These are phyloP conservation scores for Mimosa pudica DNA, from an alignment of 306 rosid species.

Conservation along the genomic window DNA sequence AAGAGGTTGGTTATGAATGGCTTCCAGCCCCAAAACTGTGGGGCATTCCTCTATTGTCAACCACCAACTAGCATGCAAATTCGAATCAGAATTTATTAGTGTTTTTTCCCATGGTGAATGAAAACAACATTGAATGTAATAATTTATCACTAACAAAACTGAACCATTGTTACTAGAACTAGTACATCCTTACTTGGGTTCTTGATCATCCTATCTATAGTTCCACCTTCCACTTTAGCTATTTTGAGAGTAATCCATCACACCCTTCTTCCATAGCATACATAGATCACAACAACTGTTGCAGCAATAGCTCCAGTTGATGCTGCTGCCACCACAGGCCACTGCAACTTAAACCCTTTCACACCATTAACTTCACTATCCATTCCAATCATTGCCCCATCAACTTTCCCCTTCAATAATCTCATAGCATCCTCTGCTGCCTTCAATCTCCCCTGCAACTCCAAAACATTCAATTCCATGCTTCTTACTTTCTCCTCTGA, in stretches of 20 bases:
- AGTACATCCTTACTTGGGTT: conserved; percentile 45
- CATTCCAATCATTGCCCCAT: conserved; percentile 36
- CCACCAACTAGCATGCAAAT: conserved; percentile 27
- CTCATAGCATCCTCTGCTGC: conserved; percentile 42
- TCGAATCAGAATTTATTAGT: conserved; percentile 29
- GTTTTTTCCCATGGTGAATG: not conserved
- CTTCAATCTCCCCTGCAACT: conserved; percentile 49
- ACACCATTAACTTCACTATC: conserved; percentile 32
- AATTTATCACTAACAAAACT: conserved; percentile 49
- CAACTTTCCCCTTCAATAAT: conserved; percentile 46
- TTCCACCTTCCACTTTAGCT: conserved; percentile 14
- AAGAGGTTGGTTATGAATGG: not conserved
- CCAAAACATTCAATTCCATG: conserved; percentile 42
- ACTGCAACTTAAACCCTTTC: conserved; percentile 26
- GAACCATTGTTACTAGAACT: conserved; percentile 31
- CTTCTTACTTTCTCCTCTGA: conserved; percentile 46
- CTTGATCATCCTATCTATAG: not conserved
- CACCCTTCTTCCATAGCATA: conserved; percentile 50
- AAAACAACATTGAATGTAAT: conserved; percentile 27
- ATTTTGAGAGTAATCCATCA: conserved; percentile 29
- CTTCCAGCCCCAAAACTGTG: too few relatives aligned
- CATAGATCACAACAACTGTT: conserved; percentile 36
- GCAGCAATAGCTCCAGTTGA: conserved; percentile 53
- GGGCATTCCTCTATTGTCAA: not conserved
- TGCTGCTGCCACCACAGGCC: conserved; percentile 64